Base-by-base conservation (phyloP, 225 moss, liverwort and hornwort genomes). In the Pseudisothecium myosuroides region DNA sequence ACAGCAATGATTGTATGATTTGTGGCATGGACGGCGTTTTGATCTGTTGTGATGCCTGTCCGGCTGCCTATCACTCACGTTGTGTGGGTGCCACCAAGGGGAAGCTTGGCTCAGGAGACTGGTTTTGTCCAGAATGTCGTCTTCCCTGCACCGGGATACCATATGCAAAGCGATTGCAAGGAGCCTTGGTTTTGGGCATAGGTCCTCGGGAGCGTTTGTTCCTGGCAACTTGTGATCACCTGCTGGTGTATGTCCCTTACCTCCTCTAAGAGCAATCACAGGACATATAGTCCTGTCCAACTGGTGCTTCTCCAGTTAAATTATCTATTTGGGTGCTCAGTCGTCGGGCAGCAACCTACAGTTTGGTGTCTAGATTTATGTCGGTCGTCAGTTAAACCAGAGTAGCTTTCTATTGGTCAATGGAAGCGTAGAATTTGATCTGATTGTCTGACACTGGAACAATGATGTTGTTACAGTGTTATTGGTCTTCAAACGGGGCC, bases 41-140 rank as follows among this genome's bases (percentile, higher is more conserved):
- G 90, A 95, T 99, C n/a, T 99, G 98, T 88, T 99, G 97, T 92
- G 98, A 99, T 93, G 96, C 96, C 59, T 99, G 98, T 83, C 97
- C 97, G 41, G 98, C 97, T 88, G 97, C 98, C 74, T 97, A 96
- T 89, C 98, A 99, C 86, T 95, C 97, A 65, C 98, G 97, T 65
- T 97, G 97, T 90, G 97, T 97, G 71, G 96, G 98, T 90, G 93
- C 95, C 76, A 93, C 95, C 37, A 97, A 94, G 91, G 95, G 91
- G 78, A 94, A 93, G 80, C 95, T 99, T 60, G 95, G 95, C 45
- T 76, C 93, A 69, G 97, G 97, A 54, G 95, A 99, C 89, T 99
- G 97, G 98, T 97, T 96, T 63, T 99, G 98, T 89, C 97, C 98
- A 58, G 98, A 99, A 92, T 98, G 97, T 87, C 94, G 95, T 55